phyloP scores from a whole-genome alignment of 495 filamentous ascomycete species.

The Immersiella caudata region DNA sequence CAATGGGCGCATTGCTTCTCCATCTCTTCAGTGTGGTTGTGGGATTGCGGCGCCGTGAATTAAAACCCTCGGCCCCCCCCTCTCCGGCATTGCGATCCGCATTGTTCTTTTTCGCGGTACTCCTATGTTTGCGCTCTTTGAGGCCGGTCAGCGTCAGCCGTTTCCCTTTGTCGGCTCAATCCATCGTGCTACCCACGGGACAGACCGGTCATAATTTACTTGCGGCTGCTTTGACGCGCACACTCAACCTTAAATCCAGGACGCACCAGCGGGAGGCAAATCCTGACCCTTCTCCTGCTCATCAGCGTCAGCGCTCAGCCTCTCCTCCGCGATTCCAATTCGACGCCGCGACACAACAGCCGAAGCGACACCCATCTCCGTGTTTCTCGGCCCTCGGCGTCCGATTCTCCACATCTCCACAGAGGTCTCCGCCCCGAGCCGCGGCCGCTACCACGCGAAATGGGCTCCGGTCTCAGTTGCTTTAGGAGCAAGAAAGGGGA shows the following conservation, averaged over 20 bases:
- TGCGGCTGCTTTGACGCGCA: not conserved
- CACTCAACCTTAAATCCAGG: not conserved
- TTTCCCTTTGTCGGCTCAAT: not conserved
- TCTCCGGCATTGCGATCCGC: not conserved
- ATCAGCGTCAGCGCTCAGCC: not conserved
- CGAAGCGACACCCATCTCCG: not conserved
- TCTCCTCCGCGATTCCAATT: not conserved
- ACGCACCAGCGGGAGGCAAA: not conserved
- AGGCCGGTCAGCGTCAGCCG: not conserved
- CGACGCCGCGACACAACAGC: not conserved
- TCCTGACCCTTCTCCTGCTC: not conserved
- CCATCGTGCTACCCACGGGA: not conserved
- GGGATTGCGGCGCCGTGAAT: not conserved
- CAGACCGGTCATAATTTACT: not conserved
- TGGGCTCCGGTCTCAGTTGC: constrained; percentile 3
- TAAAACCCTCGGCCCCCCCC: not conserved
- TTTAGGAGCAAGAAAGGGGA: constrained; percentile 3
- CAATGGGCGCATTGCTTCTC: not conserved
- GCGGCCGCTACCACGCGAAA: not conserved
- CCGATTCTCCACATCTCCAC: not conserved
- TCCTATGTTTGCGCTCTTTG: not conserved
- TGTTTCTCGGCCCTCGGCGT: not conserved
- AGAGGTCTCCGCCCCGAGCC: not conserved
- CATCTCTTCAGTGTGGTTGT: not conserved
- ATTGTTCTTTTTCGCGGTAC: not conserved